phyloP scores from a whole-genome alignment of 352 stramenopile species.

The Pythium folliculosum region DNA sequence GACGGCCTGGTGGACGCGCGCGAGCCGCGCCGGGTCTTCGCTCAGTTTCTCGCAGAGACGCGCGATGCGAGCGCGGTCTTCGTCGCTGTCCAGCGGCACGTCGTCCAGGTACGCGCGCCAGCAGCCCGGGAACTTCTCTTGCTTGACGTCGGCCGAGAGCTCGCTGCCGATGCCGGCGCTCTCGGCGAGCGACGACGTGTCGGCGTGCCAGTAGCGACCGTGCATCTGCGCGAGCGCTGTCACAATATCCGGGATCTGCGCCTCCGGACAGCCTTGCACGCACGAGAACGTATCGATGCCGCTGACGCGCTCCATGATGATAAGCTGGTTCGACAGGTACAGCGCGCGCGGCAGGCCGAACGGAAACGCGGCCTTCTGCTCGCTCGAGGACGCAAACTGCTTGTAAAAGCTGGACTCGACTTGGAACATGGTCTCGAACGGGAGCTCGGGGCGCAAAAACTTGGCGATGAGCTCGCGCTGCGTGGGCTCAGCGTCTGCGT shows the following conservation, averaged over 20 bases:
- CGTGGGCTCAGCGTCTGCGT: slow-evolving; percentile 2
- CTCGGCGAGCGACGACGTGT: slow-evolving; percentile 45
- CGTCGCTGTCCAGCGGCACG: slow-evolving; percentile 34
- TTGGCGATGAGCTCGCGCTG: slow-evolving; percentile 62
- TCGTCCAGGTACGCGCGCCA: slow-evolving; percentile 61
- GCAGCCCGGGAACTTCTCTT: slow-evolving; percentile 56
- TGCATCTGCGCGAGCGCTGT: slow-evolving; percentile 68
- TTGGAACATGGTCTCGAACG: slow-evolving; percentile 79
- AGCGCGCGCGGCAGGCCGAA: slow-evolving; percentile 57
- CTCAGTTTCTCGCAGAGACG: slow-evolving; percentile 54
- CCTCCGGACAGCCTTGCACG: slow-evolving; percentile 57
- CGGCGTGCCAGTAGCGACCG: slow-evolving; percentile 47
- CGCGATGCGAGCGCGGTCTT: slow-evolving; percentile 39
- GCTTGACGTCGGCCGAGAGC: slow-evolving; percentile 60
- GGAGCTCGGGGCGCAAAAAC: slow-evolving; percentile 77
- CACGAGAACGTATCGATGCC: slow-evolving; percentile 57
- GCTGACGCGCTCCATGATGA: slow-evolving; percentile 67
- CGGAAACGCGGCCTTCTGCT: slow-evolving; percentile 37
- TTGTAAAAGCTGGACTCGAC: slow-evolving; percentile 82
- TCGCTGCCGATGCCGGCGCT: slow-evolving; percentile 73
- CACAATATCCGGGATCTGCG: slow-evolving; percentile 47
- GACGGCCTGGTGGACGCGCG: slow-evolving; percentile 53
- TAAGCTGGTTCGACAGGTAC: slow-evolving; percentile 69
- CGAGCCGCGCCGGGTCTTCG: slow-evolving; percentile 37
- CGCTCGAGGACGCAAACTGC: slow-evolving; percentile 31